Conservation (phyloP, 768 basidiomycete genomes). For the Astraeus odoratus region DNA sequence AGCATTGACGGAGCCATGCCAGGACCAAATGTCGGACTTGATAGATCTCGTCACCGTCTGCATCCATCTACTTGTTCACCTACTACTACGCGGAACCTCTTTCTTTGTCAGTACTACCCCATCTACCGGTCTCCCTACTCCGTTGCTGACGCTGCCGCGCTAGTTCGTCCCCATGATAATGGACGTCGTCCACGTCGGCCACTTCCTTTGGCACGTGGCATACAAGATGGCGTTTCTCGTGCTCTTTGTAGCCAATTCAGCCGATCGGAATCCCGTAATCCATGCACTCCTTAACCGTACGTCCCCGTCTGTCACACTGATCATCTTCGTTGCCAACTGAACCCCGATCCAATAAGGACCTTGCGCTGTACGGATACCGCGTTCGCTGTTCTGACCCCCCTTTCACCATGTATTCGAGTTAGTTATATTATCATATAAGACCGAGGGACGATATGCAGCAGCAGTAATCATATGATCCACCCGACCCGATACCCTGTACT, state of each 20-base stretch:
- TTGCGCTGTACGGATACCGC: neutral
- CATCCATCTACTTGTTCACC: neutral
- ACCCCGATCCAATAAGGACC: neutral
- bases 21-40: neutral
- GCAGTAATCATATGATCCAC: too few species aligned
- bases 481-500: too few species aligned
- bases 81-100: neutral
- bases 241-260: neutral
- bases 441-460: too few species aligned
- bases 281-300: neutral
- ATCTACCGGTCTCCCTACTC: neutral
- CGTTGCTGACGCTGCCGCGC: neutral
- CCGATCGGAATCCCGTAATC: neutral
- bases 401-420: too few species aligned
- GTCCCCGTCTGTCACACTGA: neutral
- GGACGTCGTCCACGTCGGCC: neutral
- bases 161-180: neutral
- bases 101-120: neutral
- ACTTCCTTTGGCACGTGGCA: neutral
- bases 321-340: neutral
- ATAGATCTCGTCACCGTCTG: neutral
- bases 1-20: neutral
- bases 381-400: neutral
- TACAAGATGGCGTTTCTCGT: neutral
- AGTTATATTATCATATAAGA: too few species aligned